Evolutionary conservation across 192 early-diverging fungal genomes (phyloP).

Genomic region (Mortierella alpina): DNA sequence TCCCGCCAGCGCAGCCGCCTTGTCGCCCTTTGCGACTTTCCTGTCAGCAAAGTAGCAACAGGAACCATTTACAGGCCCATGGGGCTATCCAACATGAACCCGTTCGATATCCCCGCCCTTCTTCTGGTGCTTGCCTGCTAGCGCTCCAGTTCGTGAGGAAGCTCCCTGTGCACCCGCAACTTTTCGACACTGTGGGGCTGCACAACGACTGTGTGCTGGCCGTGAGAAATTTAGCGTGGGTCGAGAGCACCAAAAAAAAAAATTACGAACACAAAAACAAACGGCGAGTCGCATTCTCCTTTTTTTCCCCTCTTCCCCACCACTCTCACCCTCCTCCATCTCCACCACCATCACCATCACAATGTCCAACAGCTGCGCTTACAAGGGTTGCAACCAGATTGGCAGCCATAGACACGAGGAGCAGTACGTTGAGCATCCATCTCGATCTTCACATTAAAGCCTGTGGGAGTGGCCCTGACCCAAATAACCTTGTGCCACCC

Average conservation of each 20-base stretch:
- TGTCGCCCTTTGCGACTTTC: no score
- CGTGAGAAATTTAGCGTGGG: neutral
- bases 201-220: no score
- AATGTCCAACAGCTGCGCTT: constrained; percentile 15
- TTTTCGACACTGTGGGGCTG: no score
- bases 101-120: no score
- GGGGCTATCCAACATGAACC: no score
- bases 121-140: no score
- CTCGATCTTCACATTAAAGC: neutral
- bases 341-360: neutral
- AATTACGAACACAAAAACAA: neutral
- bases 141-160: no score
- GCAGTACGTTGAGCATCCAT: constrained; percentile 27
- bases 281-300: neutral
- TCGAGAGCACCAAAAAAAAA: neutral
- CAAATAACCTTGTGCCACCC: neutral
- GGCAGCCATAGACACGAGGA: constrained; percentile 53
- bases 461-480: neutral
- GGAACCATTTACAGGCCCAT: no score
- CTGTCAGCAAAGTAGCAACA: no score
- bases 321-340: neutral
- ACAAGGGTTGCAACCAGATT: constrained; percentile 41
- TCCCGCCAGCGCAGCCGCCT: no score
- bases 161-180: no score
- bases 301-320: neutral